phyloP scores from a whole-genome alignment of 2,329 filamentous ascomycete species.

The Ophiocordyceps camponoti-floridani region DNA sequence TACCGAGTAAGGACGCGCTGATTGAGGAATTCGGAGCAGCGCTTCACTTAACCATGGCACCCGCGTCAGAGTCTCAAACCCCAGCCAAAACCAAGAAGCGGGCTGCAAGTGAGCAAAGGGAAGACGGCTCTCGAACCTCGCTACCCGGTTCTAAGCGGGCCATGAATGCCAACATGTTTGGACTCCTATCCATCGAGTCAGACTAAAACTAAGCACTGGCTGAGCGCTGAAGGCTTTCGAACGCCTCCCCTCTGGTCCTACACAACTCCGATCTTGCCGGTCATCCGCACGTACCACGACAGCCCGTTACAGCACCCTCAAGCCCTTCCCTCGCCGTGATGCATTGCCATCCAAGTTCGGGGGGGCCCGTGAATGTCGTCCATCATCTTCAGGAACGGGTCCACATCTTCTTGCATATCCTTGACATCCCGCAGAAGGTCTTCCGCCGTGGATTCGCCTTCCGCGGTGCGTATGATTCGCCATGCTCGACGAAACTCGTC shows the following conservation, averaged over 20 bases:
- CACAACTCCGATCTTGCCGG: background rate
- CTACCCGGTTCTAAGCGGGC: background rate
- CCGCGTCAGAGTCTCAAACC: background rate
- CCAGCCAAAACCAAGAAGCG: background rate
- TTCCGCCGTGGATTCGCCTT: slow-evolving; percentile 23
- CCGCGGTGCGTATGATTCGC: slow-evolving; percentile 43
- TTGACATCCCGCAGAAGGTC: slow-evolving; percentile 35
- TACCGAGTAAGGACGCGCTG: slow-evolving; percentile 2
- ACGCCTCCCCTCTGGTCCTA: background rate
- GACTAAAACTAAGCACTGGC: slow-evolving; percentile 1
- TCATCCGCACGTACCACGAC: background rate
- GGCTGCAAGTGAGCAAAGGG: background rate
- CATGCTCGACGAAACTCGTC: slow-evolving; percentile 74
- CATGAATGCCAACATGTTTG: slow-evolving; percentile 4
- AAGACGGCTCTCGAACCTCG: background rate
- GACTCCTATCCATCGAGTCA: slow-evolving; percentile 2
- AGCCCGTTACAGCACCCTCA: background rate
- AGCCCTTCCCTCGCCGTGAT: background rate
- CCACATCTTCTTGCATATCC: slow-evolving; percentile 7
- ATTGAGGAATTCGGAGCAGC: slow-evolving; percentile 5
- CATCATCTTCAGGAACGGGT: slow-evolving; percentile 11
- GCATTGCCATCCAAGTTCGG: background rate
- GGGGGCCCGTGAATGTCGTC: slow-evolving; percentile 16
- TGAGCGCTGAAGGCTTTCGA: too few species aligned
- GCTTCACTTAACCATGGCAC: slow-evolving; percentile 3